A percentile compares a stretch with the other conserved stretches of the same genome.
phyloP scores from a whole-genome alignment of 495 filamentous ascomycete genomes.

The Penicillium samsonianum region DNA sequence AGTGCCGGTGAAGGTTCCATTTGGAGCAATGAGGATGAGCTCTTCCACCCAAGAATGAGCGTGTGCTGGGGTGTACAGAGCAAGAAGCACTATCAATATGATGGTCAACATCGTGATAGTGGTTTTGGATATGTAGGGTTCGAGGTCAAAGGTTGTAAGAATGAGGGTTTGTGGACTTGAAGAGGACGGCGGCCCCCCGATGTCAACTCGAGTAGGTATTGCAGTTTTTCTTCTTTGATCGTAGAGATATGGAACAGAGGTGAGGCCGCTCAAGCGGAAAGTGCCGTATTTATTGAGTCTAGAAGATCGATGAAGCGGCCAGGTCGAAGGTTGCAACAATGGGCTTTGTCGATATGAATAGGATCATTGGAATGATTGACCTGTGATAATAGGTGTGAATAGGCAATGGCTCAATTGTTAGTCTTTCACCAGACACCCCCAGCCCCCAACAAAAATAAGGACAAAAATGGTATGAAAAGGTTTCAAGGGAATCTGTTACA shows the following conservation, averaged over 20 bases:
- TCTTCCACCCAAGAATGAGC: slow-evolving; percentile 83
- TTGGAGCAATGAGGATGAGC: slow-evolving; percentile 64
- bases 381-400: not conserved
- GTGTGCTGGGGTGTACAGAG: slow-evolving; percentile 39
- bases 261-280: not conserved
- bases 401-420: slow-evolving; percentile 4
- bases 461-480: not conserved
- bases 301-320: not conserved
- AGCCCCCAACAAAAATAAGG: slow-evolving; percentile 10
- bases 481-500: slow-evolving; percentile 18
- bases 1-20: slow-evolving; percentile 70
- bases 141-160: not conserved
- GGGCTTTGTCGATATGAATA: slow-evolving; percentile 5
- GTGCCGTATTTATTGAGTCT: slow-evolving; percentile 6
- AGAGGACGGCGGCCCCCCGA: slow-evolving; percentile 1
- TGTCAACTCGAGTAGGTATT: not conserved
- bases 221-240: not conserved
- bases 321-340: slow-evolving; percentile 8
- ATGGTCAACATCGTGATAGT: slow-evolving; percentile 15
- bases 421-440: slow-evolving; percentile 1
- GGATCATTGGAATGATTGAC: not conserved
- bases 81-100: slow-evolving; percentile 25
- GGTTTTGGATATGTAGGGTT: not conserved
- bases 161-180: not conserved
- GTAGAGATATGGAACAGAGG: not conserved